Conservation (phyloP, 208 protist genomes). For the Trypanosoma theileri region DNA sequence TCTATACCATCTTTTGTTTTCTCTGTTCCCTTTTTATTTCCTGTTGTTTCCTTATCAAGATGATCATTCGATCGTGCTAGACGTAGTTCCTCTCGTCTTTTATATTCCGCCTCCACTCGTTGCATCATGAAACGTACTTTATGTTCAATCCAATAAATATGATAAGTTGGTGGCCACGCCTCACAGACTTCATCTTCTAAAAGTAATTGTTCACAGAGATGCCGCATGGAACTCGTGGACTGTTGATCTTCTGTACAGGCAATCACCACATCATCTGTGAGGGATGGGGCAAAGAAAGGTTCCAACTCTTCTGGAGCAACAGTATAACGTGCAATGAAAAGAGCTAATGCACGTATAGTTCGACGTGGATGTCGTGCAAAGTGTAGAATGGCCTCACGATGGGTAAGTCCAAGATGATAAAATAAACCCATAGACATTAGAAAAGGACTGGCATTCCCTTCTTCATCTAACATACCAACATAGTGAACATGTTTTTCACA, state of each 20-base stretch:
- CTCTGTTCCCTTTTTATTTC: not conserved
- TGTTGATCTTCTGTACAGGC: constrained; percentile 51
- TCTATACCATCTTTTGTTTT: not conserved
- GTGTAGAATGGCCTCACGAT: constrained; percentile 52
- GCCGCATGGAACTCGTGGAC: constrained; percentile 55
- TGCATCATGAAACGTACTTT: constrained; percentile 44
- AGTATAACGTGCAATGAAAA: constrained; percentile 73
- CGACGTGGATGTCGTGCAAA: constrained; percentile 72
- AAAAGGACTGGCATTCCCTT: constrained; percentile 76
- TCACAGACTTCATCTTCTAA: constrained; percentile 73
- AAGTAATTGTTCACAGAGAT: constrained; percentile 53
- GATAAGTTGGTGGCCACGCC: constrained; percentile 73
- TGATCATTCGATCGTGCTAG: not conserved
- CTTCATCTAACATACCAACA: constrained; percentile 66
- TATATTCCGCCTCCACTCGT: constrained; percentile 48
- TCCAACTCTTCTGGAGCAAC: constrained; percentile 71
- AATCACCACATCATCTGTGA: constrained; percentile 77
- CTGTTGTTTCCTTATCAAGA: not conserved
- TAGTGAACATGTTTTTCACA: constrained; percentile 71
- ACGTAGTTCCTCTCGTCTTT: constrained; percentile 25
- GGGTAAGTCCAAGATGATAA: constrained; percentile 41
- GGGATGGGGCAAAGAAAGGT: constrained; percentile 51
- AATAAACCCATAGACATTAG: constrained; percentile 63
- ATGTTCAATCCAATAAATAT: constrained; percentile 44
- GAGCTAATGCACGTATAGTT: constrained; percentile 61